These are phyloP conservation scores for Chalciporus piperatus DNA, from an alignment of 768 basidiomycete genomes.

Conservation along the genomic window DNA sequence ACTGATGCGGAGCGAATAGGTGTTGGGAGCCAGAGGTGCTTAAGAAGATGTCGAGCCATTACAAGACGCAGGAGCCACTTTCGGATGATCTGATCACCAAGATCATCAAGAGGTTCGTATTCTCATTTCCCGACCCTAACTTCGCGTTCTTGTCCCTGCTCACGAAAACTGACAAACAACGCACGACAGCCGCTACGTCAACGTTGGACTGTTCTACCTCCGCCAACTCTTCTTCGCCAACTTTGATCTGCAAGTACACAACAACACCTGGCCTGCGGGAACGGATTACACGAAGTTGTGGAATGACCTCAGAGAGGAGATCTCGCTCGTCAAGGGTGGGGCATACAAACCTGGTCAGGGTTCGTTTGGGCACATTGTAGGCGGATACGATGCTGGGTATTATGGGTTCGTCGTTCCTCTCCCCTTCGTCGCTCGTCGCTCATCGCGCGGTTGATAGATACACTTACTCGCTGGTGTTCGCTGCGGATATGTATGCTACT, in stretches of 20 bases:
- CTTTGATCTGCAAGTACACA: slow-evolving; percentile 25
- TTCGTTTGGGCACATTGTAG: slow-evolving; percentile 73
- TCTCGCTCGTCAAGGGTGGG: slow-evolving; percentile 66
- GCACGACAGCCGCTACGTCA: slow-evolving; percentile 61
- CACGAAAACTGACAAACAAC: neutral
- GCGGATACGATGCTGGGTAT: slow-evolving; percentile 70
- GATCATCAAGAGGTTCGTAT: slow-evolving; percentile 67
- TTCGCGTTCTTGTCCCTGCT: neutral
- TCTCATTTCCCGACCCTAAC: neutral
- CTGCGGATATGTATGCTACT: slow-evolving; percentile 61
- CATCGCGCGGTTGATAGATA: slow-evolving; percentile 36
- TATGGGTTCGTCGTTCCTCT: slow-evolving; percentile 41
- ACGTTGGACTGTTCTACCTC: slow-evolving; percentile 72
- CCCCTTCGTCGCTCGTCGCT: neutral
- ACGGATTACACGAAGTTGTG: slow-evolving; percentile 78
- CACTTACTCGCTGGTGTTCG: slow-evolving; percentile 70
- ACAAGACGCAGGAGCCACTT: slow-evolving; percentile 68
- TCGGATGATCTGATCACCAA: slow-evolving; percentile 69
- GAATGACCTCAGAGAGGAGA: slow-evolving; percentile 66
- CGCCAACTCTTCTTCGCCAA: slow-evolving; percentile 72
- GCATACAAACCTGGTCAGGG: slow-evolving; percentile 65
- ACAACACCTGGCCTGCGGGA: slow-evolving; percentile 42
- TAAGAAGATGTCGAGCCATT: slow-evolving; percentile 75
- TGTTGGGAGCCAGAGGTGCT: slow-evolving; percentile 84
- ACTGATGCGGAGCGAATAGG: slow-evolving; percentile 32